Evolutionary conservation across 352 stramenopile genomes (phyloP), one percentile per base, ranked within the genome.

Genomic region (Phytopythium helicoides): DNA sequence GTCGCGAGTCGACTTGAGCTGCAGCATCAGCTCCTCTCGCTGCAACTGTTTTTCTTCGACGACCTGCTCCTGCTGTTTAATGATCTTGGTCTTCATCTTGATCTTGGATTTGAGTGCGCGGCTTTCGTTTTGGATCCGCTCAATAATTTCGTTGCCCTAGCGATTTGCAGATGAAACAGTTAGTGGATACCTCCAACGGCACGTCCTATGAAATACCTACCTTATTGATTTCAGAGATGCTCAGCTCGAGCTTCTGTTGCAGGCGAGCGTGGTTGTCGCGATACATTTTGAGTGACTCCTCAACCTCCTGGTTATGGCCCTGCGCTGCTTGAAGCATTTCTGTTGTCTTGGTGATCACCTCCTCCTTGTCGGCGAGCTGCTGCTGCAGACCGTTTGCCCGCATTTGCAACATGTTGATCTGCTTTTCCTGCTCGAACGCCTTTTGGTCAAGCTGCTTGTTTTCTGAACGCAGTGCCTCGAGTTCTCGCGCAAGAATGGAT

Each of bases 151-250:
- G 46, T 96, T 96, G 40, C 87, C 87, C 84, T 94, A 42, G 1
- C 42, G n/a, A 7, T 11, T 9, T 14, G 4, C n/a, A 51, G 14
- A 18, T 23, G 6, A 33, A 40, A 9, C 28, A 18, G 31, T 28
- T 38, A 8, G 3, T n/a, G 19, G 36, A 41, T 9, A 28, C 1
- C 40, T 15, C 10, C n/a, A 28, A 19, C 40, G 28, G 25, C 22
- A 49, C 18, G 5, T 53, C 31, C 21, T 14, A 25, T 26, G 7
- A 26, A 26, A 21, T 35, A 36, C 48, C 25, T 38, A 94, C 84
- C 82, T 96, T 96, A 59, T 96, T 95, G 67, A 96, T 96, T 48
- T 96, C 87, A 14, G 82, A 83, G 46, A 96, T 92, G 53, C 86
- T 95, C 21, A 94, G 41, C 49, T 96, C 84, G 2, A 96, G 66